phyloP scores from a whole-genome alignment of 148 eudicot genomes.

The Vaccinium vitisidaea region DNA sequence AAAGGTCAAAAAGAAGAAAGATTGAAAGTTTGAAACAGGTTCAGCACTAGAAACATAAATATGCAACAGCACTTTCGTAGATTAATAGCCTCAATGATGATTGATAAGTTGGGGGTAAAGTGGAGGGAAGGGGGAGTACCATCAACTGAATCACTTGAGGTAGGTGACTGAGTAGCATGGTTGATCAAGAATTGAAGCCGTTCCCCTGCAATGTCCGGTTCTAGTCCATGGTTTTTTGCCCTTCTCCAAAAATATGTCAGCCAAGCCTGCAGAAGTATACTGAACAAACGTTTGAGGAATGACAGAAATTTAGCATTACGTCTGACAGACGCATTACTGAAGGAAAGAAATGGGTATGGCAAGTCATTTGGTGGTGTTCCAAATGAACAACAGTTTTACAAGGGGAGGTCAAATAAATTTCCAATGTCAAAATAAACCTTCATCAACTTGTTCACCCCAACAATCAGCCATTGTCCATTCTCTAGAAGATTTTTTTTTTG shows the following conservation, averaged over 20 bases:
- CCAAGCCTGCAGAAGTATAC: constrained; percentile 60
- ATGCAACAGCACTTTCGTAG: background rate
- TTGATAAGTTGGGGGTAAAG: background rate
- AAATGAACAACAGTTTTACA: background rate
- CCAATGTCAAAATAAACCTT: background rate
- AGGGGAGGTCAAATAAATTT: background rate
- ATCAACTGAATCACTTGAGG: constrained; percentile 77
- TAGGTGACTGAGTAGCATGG: constrained; percentile 40
- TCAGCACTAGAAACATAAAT: background rate
- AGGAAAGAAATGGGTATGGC: background rate
- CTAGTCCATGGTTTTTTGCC: constrained; percentile 64
- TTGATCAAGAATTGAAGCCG: constrained; percentile 60
- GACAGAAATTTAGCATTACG: background rate
- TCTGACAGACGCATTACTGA: background rate
- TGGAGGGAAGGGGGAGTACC: constrained; percentile 40
- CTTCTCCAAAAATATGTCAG: constrained; percentile 83
- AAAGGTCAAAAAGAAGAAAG: background rate
- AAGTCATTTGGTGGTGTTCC: constrained; percentile 5
- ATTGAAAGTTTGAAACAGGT: background rate
- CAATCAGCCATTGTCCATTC: background rate
- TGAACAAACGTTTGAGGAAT: background rate
- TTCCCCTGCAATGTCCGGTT: constrained; percentile 75
- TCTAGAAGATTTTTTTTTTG: background rate
- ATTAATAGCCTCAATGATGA: background rate
- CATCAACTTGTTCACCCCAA: background rate